A percentile compares a stretch with the other conserved stretches of the same genome.
Conservation (phyloP, 2,329 filamentous ascomycete species). For the Xylaria digitata region DNA sequence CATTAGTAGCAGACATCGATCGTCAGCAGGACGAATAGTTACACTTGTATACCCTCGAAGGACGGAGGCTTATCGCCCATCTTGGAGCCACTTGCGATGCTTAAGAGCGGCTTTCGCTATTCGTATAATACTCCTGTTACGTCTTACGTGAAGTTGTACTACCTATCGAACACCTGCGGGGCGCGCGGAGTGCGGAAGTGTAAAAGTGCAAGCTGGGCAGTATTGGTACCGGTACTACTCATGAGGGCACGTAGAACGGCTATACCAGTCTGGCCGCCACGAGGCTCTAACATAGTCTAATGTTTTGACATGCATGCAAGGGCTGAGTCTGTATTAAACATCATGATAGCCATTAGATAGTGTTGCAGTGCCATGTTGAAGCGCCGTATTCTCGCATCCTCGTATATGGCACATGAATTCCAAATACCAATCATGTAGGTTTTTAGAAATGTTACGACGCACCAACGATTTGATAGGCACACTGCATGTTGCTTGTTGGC, state of each 20-base stretch:
- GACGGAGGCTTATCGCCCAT: neutral
- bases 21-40: slow-evolving; percentile 11
- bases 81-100: slow-evolving; percentile 5
- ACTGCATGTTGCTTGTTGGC: slow-evolving; percentile 29
- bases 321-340: slow-evolving; percentile 12
- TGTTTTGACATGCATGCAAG: slow-evolving; percentile 7
- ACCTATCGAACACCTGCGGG: slow-evolving; percentile 11
- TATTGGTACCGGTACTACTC: neutral
- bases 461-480: slow-evolving; percentile 26
- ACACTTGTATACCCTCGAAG: slow-evolving; percentile 7
- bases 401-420: slow-evolving; percentile 31
- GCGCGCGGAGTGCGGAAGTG: slow-evolving; percentile 7
- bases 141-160: slow-evolving; percentile 20
- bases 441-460: slow-evolving; percentile 26
- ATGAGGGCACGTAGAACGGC: slow-evolving; percentile 11
- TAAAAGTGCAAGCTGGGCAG: neutral
- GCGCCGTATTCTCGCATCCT: slow-evolving; percentile 19
- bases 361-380: slow-evolving; percentile 12
- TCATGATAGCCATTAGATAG: neutral
- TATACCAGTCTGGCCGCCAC: slow-evolving; percentile 12
- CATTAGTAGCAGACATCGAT: slow-evolving; percentile 5
- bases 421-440: slow-evolving; percentile 31
- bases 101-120: slow-evolving; percentile 2
- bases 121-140: slow-evolving; percentile 6
- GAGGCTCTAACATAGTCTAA: slow-evolving; percentile 1